A percentile compares a stretch with the other conserved stretches of the same genome.
These are phyloP conservation scores for Cenococcum geophilum DNA, from an alignment of 495 filamentous ascomycete genomes.

Conservation along the genomic window DNA sequence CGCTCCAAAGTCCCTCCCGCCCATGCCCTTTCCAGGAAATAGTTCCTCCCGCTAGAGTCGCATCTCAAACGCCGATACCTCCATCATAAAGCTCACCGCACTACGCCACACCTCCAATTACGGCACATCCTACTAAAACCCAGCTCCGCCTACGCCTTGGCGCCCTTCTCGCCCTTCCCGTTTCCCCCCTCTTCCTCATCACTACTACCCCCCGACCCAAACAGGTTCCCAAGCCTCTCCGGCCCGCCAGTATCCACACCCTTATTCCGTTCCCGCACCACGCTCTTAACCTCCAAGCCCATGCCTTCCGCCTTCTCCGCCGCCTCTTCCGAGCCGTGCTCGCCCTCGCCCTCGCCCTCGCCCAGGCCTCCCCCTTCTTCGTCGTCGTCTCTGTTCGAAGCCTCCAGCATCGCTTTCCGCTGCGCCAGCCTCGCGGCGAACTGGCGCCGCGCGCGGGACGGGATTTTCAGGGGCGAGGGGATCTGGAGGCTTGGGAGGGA, in stretches of 20 bases:
- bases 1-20: neutral
- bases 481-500: constrained; percentile 41
- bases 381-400: constrained; percentile 4
- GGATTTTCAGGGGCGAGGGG: constrained; percentile 67
- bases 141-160: constrained; percentile 3
- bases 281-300: neutral
- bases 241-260: neutral
- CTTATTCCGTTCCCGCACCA: constrained; percentile 3
- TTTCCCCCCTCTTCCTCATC: constrained; percentile 13
- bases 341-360: constrained; percentile 3
- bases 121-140: neutral
- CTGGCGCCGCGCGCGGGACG: constrained; percentile 80
- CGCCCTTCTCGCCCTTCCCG: neutral
- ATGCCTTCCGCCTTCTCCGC: neutral
- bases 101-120: neutral
- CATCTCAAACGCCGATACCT: constrained; percentile 9
- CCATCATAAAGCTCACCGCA: neutral
- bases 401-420: constrained; percentile 41
- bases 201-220: constrained; percentile 22
- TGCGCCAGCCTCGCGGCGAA: constrained; percentile 75
- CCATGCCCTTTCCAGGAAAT: neutral
- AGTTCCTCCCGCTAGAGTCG: neutral
- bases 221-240: constrained; percentile 18
- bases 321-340: neutral
- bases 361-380: constrained; percentile 3